Conservation (phyloP, 192 early-diverging fungal genomes). For the Spizellomyces sp. region DNA sequence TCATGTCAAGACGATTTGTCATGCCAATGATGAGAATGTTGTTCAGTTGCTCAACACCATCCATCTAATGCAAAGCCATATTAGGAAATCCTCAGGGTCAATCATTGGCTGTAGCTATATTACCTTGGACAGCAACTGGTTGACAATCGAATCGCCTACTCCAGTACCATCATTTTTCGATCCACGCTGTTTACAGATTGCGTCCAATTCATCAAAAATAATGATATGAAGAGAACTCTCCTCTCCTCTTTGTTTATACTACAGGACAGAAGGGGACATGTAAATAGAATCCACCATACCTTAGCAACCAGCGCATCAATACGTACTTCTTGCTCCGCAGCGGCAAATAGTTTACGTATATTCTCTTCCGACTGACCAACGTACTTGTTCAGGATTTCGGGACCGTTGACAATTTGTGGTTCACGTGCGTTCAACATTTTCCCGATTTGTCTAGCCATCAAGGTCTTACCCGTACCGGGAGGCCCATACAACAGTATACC, state of each 20-base stretch:
- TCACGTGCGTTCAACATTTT: slow-evolving; percentile 97
- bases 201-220: slow-evolving; percentile 99
- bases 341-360: slow-evolving; percentile 92
- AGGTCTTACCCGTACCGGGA: slow-evolving; percentile 96
- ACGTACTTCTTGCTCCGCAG: slow-evolving; percentile 84
- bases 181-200: slow-evolving; percentile 98
- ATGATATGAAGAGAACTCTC: slow-evolving; percentile 94
- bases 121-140: slow-evolving; percentile 92
- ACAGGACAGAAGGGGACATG: neutral
- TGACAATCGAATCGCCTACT: slow-evolving; percentile 95
- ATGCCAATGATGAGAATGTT: slow-evolving; percentile 98
- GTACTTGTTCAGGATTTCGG: slow-evolving; percentile 94
- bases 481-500: slow-evolving; percentile 73
- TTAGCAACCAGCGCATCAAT: neutral
- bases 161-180: slow-evolving; percentile 89
- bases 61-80: slow-evolving; percentile 67
- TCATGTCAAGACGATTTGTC: slow-evolving; percentile 98
- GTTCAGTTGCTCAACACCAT: slow-evolving; percentile 98
- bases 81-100: neutral
- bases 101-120: neutral
- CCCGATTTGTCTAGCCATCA: slow-evolving; percentile 98
- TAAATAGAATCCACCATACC: neutral
- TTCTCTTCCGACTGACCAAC: slow-evolving; percentile 98
- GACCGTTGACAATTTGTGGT: slow-evolving; percentile 94
- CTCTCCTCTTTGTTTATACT: slow-evolving; percentile 89